phyloP scores from a whole-genome alignment of 1,284 basidiomycete species.

The Inonotus hispidus region DNA sequence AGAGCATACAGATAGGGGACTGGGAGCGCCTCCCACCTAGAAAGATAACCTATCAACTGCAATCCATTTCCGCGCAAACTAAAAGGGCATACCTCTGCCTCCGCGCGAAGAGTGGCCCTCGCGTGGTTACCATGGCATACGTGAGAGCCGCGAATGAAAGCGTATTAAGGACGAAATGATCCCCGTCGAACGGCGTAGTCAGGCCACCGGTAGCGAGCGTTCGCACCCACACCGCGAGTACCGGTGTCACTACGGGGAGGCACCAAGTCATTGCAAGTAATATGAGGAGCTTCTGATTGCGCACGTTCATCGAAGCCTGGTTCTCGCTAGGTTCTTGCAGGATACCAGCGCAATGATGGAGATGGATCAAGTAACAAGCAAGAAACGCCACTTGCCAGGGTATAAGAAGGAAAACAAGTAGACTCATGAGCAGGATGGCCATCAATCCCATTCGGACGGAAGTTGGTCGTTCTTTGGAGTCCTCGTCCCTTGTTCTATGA shows the following conservation, averaged over 20 bases:
- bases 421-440: conserved; percentile 58
- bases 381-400: conserved; percentile 92
- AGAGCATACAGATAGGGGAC: conserved; percentile 13
- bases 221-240: conserved; percentile 86
- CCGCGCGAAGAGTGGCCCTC: conserved; percentile 12
- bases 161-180: conserved; percentile 68
- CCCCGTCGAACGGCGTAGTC: conserved; percentile 69
- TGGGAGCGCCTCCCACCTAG: conserved; percentile 6
- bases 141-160: conserved; percentile 58
- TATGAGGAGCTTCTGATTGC: conserved; percentile 54
- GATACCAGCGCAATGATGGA: conserved; percentile 50
- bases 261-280: conserved; percentile 81
- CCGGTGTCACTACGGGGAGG: conserved; percentile 74
- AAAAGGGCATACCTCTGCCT: not conserved
- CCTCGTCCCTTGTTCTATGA: conserved; percentile 22
- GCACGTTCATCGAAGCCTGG: conserved; percentile 26
- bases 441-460: conserved; percentile 43
- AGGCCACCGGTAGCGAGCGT: conserved; percentile 73
- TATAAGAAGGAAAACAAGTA: conserved; percentile 66
- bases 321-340: conserved; percentile 3
- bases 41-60: not conserved
- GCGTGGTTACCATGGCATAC: conserved; percentile 21
- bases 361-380: conserved; percentile 73
- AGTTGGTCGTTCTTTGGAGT: conserved; percentile 31
- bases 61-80: not conserved